phyloP scores from a whole-genome alignment of 169 alveolate genomes.

The Cryptosporidium ryanae region DNA sequence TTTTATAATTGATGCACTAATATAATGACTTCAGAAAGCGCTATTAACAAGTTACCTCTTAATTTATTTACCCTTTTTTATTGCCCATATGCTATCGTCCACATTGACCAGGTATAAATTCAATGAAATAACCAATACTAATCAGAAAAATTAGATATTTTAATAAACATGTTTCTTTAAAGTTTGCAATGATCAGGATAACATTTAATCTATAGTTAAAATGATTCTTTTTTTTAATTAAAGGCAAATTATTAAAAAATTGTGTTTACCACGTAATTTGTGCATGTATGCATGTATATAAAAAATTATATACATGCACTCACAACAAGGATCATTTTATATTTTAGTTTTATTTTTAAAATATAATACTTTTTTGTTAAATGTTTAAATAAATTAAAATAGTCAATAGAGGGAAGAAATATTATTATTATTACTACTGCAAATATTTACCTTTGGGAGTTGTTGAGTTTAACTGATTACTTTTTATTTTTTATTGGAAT shows the following conservation, averaged over 20 bases:
- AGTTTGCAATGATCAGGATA: neutral
- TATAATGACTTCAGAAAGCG: conserved; percentile 61
- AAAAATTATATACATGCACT: no score
- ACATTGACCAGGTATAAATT: neutral
- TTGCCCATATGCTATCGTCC: neutral
- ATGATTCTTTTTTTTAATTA: neutral
- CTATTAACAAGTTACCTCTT: conserved; percentile 16
- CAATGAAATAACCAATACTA: no score
- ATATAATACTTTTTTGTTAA: neutral
- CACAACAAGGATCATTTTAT: conserved; percentile 44
- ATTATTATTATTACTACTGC: no score
- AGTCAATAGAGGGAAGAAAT: no score
- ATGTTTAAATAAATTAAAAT: neutral
- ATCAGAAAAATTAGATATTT: no score
- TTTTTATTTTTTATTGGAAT: neutral
- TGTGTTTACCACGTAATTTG: neutral
- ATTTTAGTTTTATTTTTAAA: neutral
- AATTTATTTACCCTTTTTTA: neutral
- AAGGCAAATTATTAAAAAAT: neutral
- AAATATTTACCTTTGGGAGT: neutral
- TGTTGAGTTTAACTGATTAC: neutral
- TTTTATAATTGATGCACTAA: conserved; percentile 50
- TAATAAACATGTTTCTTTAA: neutral
- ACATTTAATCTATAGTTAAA: neutral
- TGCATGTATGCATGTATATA: conserved; percentile 54